Conservation (phyloP, 805 yeast species). For the Schizosaccharomyces lindneri region DNA sequence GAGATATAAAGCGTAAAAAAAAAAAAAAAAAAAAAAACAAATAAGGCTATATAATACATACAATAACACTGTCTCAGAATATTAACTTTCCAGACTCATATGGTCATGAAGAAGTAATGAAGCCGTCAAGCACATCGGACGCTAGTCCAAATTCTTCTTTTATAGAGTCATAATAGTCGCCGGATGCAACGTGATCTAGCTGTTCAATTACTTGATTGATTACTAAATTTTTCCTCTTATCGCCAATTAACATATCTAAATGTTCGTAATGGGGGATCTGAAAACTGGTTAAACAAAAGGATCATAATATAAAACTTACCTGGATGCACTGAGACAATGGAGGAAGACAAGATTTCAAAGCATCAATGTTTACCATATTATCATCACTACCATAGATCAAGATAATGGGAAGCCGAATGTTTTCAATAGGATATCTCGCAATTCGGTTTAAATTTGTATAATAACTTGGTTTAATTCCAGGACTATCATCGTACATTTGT, state of each 20-base stretch:
- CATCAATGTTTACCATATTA: constrained; percentile 64
- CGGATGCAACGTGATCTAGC: neutral
- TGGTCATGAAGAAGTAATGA: neutral
- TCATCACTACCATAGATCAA: constrained; percentile 60
- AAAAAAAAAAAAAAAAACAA: too few relatives aligned
- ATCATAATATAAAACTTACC: neutral
- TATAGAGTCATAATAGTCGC: neutral
- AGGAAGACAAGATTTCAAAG: constrained; percentile 17
- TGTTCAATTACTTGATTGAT: neutral
- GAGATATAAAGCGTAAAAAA: too few relatives aligned
- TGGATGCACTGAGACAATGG: neutral
- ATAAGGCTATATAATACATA: too few relatives aligned
- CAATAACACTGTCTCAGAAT: too few relatives aligned
- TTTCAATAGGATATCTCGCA: constrained; percentile 39
- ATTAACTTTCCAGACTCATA: too few relatives aligned
- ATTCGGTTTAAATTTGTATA: constrained; percentile 14
- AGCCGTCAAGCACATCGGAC: neutral
- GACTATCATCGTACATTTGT: constrained; percentile 66
- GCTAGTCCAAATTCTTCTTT: neutral
- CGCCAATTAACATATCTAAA: neutral
- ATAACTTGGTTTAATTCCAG: constrained; percentile 11
- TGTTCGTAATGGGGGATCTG: neutral
- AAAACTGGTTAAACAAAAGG: neutral
- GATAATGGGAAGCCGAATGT: constrained; percentile 46
- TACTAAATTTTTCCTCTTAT: neutral